Conservation (phyloP, 176 grass and related monocot genomes). For the Olyra latifolia region DNA sequence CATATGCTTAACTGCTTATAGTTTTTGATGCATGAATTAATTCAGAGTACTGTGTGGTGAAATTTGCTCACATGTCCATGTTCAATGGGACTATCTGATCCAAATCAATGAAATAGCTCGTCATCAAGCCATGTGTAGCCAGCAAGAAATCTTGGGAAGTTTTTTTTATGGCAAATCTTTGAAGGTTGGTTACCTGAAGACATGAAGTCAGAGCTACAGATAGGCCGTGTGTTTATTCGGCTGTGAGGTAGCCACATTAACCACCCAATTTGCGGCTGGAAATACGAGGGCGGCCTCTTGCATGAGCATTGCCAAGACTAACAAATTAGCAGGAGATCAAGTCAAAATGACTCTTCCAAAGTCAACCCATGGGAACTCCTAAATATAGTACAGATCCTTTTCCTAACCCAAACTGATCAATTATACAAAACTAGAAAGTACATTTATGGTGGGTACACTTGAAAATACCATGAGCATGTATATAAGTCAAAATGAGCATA, state of each 20-base stretch:
- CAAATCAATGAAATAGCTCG: background rate
- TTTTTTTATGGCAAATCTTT: too few species aligned
- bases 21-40: background rate
- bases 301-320: background rate
- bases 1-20: too few species aligned
- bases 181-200: background rate
- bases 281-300: background rate
- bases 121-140: background rate
- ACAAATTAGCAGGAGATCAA: background rate
- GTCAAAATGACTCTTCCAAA: background rate
- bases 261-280: background rate
- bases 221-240: background rate
- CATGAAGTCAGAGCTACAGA: background rate
- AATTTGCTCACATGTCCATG: background rate
- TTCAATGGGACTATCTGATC: background rate
- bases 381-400: background rate
- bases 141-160: background rate
- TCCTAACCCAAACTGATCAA: background rate
- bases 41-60: too few species aligned
- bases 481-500: background rate
- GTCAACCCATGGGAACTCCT: slow-evolving; percentile 18
- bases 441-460: background rate
- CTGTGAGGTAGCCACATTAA: background rate
- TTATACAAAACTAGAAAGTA: background rate
- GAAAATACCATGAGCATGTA: background rate